Base-by-base conservation (phyloP, 2,329 filamentous ascomycete species). In the Cercospora zeae-maydis region DNA sequence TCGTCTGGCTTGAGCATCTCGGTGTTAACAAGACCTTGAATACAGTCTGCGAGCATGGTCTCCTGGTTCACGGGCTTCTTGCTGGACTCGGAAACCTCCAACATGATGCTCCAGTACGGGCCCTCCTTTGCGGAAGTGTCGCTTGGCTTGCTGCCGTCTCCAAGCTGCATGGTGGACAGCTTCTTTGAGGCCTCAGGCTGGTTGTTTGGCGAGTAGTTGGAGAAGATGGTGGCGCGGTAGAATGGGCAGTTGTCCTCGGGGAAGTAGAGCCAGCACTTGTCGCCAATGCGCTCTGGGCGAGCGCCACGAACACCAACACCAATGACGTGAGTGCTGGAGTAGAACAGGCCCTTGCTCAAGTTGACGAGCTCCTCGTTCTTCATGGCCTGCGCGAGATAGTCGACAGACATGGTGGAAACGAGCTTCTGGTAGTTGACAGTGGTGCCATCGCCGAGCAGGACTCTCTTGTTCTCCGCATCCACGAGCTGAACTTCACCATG, bases 191-290 rank as follows among this genome's bases (percentile, higher is more conserved):
- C 83, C 69, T 90, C 82, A 34, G 95, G 95, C 82, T 98, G 95
- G 84, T 99, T 99, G 86, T 96, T 88, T 58, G 93, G 95, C 21
- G 95, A 98, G 86, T 99, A 99, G 86, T 99, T 99, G 80, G 93
- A 98, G 87, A 99, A 99, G 82, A 99, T 98, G 75, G 95, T 99
- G 75, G 95, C 95, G 72, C 95, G 91, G 85, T 99, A 99, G 85
- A 99, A 99, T 77, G 92, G 92, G 84, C 92, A 97, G 85, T 99
- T 89, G 79, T 96, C 90, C 80, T 99, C 95, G 67, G 95, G 95
- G 87, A 98, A 99, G 86, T 99, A 99, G 70, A 99, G 84, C 93
- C 95, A 99, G 88, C 95, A 99, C 86, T 98, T 99, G 83, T 99
- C 95, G 69, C 95, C 95, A 72, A 99, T 99, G 76, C 92, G 90